Percentiles rank a stretch among this genome's conserved stretches.
Evolutionary conservation across 805 yeast species (phyloP).

Genomic region (Schwanniomyces occidentalis): DNA sequence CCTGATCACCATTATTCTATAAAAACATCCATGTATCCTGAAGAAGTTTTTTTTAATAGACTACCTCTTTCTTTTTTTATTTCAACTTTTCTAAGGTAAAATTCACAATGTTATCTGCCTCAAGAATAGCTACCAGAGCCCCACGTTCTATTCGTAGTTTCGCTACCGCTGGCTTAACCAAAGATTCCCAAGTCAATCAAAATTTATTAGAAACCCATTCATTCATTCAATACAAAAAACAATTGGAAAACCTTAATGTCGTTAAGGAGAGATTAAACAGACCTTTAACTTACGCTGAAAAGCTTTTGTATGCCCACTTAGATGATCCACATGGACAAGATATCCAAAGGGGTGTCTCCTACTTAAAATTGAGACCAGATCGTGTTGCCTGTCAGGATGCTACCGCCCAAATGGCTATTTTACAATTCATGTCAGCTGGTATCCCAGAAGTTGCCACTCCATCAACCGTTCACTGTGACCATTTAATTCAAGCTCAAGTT

Average conservation of each 20-base stretch:
- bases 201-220: conserved; percentile 81
- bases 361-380: conserved; percentile 93
- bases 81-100: conserved; percentile 1
- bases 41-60: conserved; percentile 1
- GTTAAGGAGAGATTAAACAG: conserved; percentile 79
- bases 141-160: conserved; percentile 44
- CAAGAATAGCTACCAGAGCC: conserved; percentile 36
- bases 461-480: conserved; percentile 96
- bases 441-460: conserved; percentile 91
- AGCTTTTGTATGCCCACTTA: conserved; percentile 90
- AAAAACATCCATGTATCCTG: not conserved
- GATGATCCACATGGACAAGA: conserved; percentile 90
- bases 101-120: conserved; percentile 40
- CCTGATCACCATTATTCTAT: conserved; percentile 1
- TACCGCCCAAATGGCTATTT: conserved; percentile 96
- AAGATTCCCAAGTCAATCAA: conserved; percentile 76
- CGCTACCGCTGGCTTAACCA: conserved; percentile 54
- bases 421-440: conserved; percentile 96
- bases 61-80: conserved; percentile 1
- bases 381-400: conserved; percentile 99
- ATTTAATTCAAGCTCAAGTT: conserved; percentile 91
- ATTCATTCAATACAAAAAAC: conserved; percentile 88
- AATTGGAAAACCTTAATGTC: conserved; percentile 82
- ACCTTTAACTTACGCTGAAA: conserved; percentile 95
- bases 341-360: conserved; percentile 82